Base-by-base conservation (phyloP, 2,329 filamentous ascomycete genomes). In the Aspergillus thermomutatus region DNA sequence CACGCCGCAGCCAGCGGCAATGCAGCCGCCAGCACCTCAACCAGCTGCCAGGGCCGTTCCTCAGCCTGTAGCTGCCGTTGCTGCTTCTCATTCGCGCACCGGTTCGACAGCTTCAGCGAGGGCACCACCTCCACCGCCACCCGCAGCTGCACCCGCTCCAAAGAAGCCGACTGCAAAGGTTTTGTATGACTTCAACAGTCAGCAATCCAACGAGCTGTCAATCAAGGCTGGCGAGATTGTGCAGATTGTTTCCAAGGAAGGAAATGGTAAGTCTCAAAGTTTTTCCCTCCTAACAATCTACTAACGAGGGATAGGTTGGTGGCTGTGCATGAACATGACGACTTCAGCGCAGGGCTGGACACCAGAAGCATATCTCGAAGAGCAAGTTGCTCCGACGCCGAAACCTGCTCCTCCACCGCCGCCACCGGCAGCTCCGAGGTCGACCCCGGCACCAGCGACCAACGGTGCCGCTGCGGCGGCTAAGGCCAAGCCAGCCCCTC, bases 301-400 rank as follows among this genome's bases (percentile, higher is more conserved):
- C 73, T 75, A 58, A 77, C 55, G 21, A 54, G 52, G 17, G 45
- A 41, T 64, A 96, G 93, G 94, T 53, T 99, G 94, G 94, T 97
- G 93, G 93, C 82, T 97, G 49, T 94, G 88, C 61, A 93, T 91
- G 79, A 90, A 88, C 60, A 76, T 78, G 50, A 78, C 85, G 66
- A 80, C 80, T 49, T 80, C 82, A 64, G 84, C 85, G n/a, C 91
- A 94, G 75, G 94, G 92, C 52, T 99, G 94, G 94, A 86, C 94
- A 3, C 94, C 94, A 0, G 90, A 92, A 21, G 91, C 93, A 21
- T 99, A 99, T 69, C 88, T 99, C 8, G 89, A 97, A 75, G 92
- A 97, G 59, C 71, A 78, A 57, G 69, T 66, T 3, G 83, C 82
- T 25, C 78, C 84, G 11, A 79, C 81, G 7, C 82, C 87, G 9